A percentile compares a stretch with the other conserved stretches of the same genome.
Conservation (phyloP, 2,329 filamentous ascomycete genomes). For the Colletotrichum phormii region DNA sequence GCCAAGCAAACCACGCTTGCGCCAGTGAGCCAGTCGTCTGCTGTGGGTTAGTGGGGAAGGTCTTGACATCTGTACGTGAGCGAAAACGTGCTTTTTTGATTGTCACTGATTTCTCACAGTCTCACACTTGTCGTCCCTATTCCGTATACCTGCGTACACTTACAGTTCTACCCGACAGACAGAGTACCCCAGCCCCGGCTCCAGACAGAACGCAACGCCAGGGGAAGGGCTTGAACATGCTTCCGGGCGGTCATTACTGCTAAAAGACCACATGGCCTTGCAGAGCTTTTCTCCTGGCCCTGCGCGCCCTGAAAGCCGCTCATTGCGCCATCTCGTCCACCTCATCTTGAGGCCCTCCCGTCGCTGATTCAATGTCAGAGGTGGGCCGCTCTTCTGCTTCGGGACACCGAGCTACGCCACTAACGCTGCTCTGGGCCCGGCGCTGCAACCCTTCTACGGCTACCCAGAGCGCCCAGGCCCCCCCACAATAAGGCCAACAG, state of each 20-base stretch:
- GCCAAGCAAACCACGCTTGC: conserved; percentile 16
- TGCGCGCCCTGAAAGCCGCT: neutral
- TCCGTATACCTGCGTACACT: too few species aligned
- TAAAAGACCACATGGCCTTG: neutral
- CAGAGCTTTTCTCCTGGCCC: neutral
- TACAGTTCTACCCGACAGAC: neutral
- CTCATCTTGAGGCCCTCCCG: neutral
- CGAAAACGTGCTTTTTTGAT: conserved; percentile 2
- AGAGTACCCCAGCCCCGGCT: neutral
- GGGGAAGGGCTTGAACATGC: neutral
- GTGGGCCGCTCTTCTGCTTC: conserved; percentile 24
- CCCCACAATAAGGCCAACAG: conserved; percentile 14
- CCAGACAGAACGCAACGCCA: neutral
- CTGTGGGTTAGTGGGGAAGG: conserved; percentile 11
- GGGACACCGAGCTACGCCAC: conserved; percentile 30
- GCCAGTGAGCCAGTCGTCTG: conserved; percentile 20
- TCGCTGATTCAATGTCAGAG: neutral
- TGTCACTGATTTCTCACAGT: neutral
- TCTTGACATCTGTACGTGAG: neutral
- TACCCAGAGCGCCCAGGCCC: neutral
- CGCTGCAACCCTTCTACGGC: conserved; percentile 22
- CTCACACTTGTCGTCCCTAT: too few species aligned
- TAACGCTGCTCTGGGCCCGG: conserved; percentile 15
- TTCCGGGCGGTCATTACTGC: neutral
- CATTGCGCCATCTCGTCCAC: conserved; percentile 16